These are phyloP conservation scores for Coprinopsis strossmayeri DNA, from an alignment of 768 basidiomycete species.

Conservation along the genomic window DNA sequence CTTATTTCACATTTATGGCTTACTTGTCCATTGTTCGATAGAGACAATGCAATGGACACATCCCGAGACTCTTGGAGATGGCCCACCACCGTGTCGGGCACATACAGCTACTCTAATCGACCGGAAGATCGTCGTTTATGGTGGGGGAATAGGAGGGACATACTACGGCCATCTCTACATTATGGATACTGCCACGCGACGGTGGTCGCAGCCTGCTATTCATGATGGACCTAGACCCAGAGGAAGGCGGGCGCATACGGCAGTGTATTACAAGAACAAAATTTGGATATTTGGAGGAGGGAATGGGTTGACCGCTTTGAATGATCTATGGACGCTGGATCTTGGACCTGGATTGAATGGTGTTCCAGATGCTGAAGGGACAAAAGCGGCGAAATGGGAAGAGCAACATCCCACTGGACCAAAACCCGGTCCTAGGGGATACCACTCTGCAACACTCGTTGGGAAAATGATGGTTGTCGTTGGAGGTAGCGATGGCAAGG, in stretches of 20 bases:
- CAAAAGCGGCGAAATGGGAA: conserved; percentile 28
- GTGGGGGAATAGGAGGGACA: conserved; percentile 75
- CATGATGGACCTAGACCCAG: conserved; percentile 37
- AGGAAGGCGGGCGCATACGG: conserved; percentile 83
- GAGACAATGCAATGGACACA: conserved; percentile 90
- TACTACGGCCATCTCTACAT: conserved; percentile 84
- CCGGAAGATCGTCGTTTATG: conserved; percentile 74
- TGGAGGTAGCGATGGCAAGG: conserved; percentile 87
- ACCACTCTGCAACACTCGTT: conserved; percentile 87
- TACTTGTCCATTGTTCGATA: conserved; percentile 25
- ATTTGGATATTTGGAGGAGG: conserved; percentile 94
- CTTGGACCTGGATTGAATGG: conserved; percentile 28
- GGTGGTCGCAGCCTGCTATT: conserved; percentile 53
- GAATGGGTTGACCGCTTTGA: conserved; percentile 83
- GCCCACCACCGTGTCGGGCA: conserved; percentile 78
- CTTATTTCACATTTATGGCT: not conserved
- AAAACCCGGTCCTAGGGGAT: conserved; percentile 66
- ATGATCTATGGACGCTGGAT: conserved; percentile 87
- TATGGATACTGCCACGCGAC: conserved; percentile 69
- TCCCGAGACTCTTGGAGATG: conserved; percentile 69
- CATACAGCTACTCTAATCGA: conserved; percentile 85
- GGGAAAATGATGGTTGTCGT: conserved; percentile 82
- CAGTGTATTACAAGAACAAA: conserved; percentile 62
- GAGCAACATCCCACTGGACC: conserved; percentile 49
- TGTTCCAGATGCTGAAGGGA: conserved; percentile 13